Evolutionary conservation across 805 yeast genomes (phyloP).

Genomic region (Yamadazyma sp.): DNA sequence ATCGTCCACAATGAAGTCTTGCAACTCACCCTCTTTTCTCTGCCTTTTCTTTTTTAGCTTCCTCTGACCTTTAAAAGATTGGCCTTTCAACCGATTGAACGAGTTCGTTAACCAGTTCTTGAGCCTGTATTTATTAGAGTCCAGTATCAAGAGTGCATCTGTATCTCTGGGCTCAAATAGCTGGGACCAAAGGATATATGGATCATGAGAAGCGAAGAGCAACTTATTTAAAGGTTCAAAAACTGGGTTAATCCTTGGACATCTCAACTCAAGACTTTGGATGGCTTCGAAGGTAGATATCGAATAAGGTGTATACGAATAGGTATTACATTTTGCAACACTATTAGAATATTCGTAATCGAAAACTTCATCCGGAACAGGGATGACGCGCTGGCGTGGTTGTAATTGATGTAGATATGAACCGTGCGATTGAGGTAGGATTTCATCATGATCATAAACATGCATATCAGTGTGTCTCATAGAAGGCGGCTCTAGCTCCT

Average conservation of each 20-base stretch:
- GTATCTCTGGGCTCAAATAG: conserved; percentile 41
- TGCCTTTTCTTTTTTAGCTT: conserved; percentile 27
- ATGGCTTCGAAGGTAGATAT: too few relatives aligned
- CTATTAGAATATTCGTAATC: too few relatives aligned
- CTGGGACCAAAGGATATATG: conserved; percentile 45
- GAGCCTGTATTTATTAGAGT: conserved; percentile 22
- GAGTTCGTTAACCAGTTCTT: conserved; percentile 42
- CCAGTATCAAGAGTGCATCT: conserved; percentile 34
- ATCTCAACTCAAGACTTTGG: too few relatives aligned
- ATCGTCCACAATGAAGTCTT: conserved; percentile 43
- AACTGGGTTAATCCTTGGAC: too few relatives aligned
- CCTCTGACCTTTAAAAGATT: conserved; percentile 34
- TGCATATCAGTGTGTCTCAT: conserved; percentile 32
- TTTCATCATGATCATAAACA: conserved; percentile 18
- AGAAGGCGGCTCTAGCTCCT: conserved; percentile 31
- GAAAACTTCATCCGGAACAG: too few relatives aligned
- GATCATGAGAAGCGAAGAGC: too few relatives aligned
- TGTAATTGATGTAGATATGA: too few relatives aligned
- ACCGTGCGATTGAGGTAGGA: background rate
- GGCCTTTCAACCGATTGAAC: conserved; percentile 32
- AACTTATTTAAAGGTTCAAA: too few relatives aligned
- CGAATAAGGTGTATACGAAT: too few relatives aligned
- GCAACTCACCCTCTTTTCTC: conserved; percentile 17
- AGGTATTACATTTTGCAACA: too few relatives aligned
- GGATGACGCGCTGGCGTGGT: too few relatives aligned